Percentiles rank a stretch among this genome's conserved stretches.
These are phyloP conservation scores for Mallotus japonicus DNA, from an alignment of 441 rosid genomes.

Conservation along the genomic window DNA sequence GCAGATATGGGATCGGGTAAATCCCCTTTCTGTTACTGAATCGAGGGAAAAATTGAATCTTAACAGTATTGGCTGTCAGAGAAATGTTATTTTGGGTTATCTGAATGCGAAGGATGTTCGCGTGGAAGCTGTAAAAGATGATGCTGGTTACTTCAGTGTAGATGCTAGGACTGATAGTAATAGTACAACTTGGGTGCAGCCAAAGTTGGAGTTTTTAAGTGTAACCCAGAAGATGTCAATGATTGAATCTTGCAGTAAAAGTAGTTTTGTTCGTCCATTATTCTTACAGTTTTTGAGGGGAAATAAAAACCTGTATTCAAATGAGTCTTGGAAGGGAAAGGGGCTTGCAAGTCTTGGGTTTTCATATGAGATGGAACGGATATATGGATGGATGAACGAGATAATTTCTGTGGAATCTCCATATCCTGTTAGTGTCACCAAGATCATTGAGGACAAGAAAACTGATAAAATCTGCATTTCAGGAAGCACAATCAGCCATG, in stretches of 20 bases:
- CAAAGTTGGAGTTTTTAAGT: constrained; percentile 33
- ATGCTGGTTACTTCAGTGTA: constrained; percentile 23
- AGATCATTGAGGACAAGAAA: constrained; percentile 29
- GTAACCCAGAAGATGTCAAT: constrained; percentile 33
- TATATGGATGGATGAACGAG: constrained; percentile 49
- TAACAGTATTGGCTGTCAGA: constrained; percentile 10
- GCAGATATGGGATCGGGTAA: constrained; percentile 51
- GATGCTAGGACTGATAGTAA: constrained; percentile 22
- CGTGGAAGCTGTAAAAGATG: constrained; percentile 25
- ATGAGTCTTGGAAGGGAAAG: constrained; percentile 31
- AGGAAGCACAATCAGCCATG: constrained; percentile 16
- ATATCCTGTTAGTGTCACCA: constrained; percentile 10
- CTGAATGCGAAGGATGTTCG: constrained; percentile 22
- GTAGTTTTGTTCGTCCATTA: constrained; percentile 24
- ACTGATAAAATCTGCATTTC: constrained; percentile 25
- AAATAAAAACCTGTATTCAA: constrained; percentile 14
- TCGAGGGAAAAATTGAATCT: constrained; percentile 21
- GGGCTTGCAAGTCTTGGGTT: constrained; percentile 32
- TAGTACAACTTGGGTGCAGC: constrained; percentile 29
- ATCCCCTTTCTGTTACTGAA: constrained; percentile 3
- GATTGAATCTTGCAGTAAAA: constrained; percentile 21
- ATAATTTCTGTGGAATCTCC: constrained; percentile 35
- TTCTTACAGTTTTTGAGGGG: constrained; percentile 30
- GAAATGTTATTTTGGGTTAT: constrained; percentile 31
- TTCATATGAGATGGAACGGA: constrained; percentile 33